These are phyloP conservation scores for Fusarium napiforme DNA, from an alignment of 2,329 filamentous ascomycete genomes.

Conservation along the genomic window DNA sequence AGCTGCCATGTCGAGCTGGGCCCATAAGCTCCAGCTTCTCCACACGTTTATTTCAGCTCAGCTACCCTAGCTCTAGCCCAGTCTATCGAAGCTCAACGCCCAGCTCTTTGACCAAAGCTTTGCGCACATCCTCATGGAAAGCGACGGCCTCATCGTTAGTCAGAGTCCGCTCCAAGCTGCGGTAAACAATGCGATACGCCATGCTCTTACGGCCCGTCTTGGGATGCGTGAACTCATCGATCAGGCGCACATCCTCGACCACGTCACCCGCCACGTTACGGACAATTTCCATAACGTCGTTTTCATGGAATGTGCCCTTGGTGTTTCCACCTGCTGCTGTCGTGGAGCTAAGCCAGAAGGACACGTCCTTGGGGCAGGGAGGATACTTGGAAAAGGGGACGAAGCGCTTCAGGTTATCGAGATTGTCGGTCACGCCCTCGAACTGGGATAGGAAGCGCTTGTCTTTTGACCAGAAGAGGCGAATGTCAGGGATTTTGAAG, in stretches of 20 bases:
- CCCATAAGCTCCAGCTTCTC: constrained; percentile 34
- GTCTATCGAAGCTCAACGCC: constrained; percentile 72
- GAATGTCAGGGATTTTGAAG: constrained; percentile 95
- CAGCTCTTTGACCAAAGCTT: constrained; percentile 73
- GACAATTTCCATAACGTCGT: constrained; percentile 97
- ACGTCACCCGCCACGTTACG: constrained; percentile 82
- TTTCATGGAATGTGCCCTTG: constrained; percentile 79
- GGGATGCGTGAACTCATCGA: constrained; percentile 90
- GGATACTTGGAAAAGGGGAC: constrained; percentile 92
- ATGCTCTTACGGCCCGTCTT: constrained; percentile 84
- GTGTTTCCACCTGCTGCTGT: constrained; percentile 61
- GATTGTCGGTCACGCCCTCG: constrained; percentile 65
- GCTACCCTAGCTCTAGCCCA: constrained; percentile 2
- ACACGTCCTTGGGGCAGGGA: constrained; percentile 88
- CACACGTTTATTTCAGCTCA: constrained; percentile 34
- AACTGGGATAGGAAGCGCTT: constrained; percentile 90
- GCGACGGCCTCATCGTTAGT: constrained; percentile 83
- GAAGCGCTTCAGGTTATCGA: constrained; percentile 69
- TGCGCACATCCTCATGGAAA: constrained; percentile 75
- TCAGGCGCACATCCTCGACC: constrained; percentile 86
- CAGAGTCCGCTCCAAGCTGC: constrained; percentile 89
- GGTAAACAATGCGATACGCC: constrained; percentile 94
- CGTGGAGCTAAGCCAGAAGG: constrained; percentile 80
- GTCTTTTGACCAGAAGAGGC: constrained; percentile 94
- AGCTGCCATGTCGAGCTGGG: constrained; percentile 32